A percentile compares a stretch with the other conserved stretches of the same genome.
phyloP scores from a whole-genome alignment of 2,329 filamentous ascomycete species.

The Colletotrichum neosansevieriae region DNA sequence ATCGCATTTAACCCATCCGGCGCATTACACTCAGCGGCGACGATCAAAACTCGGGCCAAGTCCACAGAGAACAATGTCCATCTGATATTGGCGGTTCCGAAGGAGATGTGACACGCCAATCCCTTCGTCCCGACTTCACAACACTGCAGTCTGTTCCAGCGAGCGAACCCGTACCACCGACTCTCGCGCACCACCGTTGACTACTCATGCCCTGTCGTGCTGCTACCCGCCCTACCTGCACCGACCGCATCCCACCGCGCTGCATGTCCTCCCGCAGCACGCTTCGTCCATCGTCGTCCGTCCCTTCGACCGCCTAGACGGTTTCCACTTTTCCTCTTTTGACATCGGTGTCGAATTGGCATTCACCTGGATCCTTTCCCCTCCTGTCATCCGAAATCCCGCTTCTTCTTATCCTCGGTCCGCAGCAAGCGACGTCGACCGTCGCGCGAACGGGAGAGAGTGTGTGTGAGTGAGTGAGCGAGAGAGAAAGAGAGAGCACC shows the following conservation, averaged over 20 bases:
- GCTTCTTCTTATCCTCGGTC: slow-evolving; percentile 23
- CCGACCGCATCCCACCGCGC: slow-evolving; percentile 14
- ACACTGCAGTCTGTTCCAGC: slow-evolving; percentile 14
- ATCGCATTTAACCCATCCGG: slow-evolving; percentile 6
- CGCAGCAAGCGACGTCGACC: slow-evolving; percentile 52
- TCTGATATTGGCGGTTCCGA: slow-evolving; percentile 43
- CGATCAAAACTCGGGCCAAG: slow-evolving; percentile 45
- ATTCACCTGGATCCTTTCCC: not conserved
- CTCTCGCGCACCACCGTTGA: slow-evolving; percentile 16
- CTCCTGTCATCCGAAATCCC: slow-evolving; percentile 16
- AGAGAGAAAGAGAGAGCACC: slow-evolving; percentile 7
- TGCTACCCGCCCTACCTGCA: slow-evolving; percentile 8
- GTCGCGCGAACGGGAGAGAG: slow-evolving; percentile 44
- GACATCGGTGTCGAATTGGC: not conserved
- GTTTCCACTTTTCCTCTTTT: slow-evolving; percentile 14
- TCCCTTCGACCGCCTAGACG: not conserved
- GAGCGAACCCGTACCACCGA: slow-evolving; percentile 20
- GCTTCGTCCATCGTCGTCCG: slow-evolving; percentile 8
- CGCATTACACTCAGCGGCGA: slow-evolving; percentile 11
- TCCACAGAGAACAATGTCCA: slow-evolving; percentile 38
- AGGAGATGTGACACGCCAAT: slow-evolving; percentile 46
- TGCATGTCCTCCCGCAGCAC: slow-evolving; percentile 24
- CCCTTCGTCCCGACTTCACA: slow-evolving; percentile 35
- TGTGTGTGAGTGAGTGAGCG: no score
- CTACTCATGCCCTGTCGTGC: slow-evolving; percentile 26